Conservation (phyloP, 1,284 basidiomycete genomes). For the Boletus calvinii region DNA sequence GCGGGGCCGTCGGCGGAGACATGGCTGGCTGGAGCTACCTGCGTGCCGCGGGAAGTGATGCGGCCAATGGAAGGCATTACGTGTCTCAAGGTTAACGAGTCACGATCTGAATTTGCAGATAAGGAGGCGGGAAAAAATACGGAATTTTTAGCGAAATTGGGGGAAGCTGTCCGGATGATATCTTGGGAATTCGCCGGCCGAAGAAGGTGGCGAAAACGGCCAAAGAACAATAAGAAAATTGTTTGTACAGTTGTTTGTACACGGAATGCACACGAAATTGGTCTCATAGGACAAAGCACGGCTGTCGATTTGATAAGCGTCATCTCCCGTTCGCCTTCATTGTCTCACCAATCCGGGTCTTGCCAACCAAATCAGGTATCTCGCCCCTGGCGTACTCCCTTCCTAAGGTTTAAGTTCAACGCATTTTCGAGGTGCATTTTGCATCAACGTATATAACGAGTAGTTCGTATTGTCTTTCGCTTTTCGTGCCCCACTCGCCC, state of each 20-base stretch:
- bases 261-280: conserved; percentile 44
- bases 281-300: conserved; percentile 35
- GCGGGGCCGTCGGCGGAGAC: conserved; percentile 36
- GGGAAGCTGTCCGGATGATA: conserved; percentile 23
- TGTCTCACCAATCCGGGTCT: conserved; percentile 35
- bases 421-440: conserved; percentile 24
- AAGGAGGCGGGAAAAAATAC: conserved; percentile 28
- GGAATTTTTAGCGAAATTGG: conserved; percentile 36
- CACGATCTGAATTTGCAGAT: conserved; percentile 34
- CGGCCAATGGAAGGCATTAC: conserved; percentile 31
- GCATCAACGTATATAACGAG: conserved; percentile 58
- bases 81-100: conserved; percentile 34
- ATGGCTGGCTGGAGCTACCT: background rate
- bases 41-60: conserved; percentile 32
- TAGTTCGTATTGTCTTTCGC: conserved; percentile 54
- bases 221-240: conserved; percentile 46
- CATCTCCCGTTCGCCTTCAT: conserved; percentile 31
- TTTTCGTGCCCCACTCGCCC: conserved; percentile 59
- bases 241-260: conserved; percentile 41
- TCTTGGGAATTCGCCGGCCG: conserved; percentile 36
- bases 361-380: conserved; percentile 21
- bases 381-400: conserved; percentile 22
- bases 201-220: conserved; percentile 33
- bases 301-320: conserved; percentile 33
- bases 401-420: conserved; percentile 31